Percentiles rank a stretch among this genome's conserved stretches.
These are phyloP conservation scores for Fusarium agapanthi DNA, from an alignment of 2,329 filamentous ascomycete genomes.

Conservation along the genomic window DNA sequence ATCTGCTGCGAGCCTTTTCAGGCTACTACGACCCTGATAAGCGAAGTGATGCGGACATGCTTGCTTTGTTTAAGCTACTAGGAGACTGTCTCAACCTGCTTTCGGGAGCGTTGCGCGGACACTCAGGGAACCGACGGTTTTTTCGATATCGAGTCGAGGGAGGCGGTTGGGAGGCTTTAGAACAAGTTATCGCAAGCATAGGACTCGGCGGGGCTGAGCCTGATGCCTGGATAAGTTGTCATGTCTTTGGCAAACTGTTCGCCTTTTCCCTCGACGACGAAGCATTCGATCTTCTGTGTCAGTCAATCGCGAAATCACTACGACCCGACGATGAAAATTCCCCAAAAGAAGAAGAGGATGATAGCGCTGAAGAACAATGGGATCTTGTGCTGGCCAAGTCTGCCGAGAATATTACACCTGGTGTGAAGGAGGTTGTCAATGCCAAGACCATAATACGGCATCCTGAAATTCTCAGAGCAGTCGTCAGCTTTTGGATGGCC, in stretches of 20 bases:
- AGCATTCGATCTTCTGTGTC: conserved; percentile 74
- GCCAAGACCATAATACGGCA: conserved; percentile 64
- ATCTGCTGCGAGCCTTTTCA: conserved; percentile 74
- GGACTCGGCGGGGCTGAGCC: conserved; percentile 71
- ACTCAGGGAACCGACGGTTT: conserved; percentile 87
- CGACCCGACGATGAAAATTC: conserved; percentile 44
- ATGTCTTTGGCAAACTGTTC: conserved; percentile 84
- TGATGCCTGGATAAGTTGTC: conserved; percentile 73
- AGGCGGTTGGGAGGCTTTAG: conserved; percentile 80
- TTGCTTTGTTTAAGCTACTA: conserved; percentile 72
- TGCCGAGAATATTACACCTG: conserved; percentile 49
- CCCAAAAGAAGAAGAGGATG: conserved; percentile 42
- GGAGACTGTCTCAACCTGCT: conserved; percentile 78
- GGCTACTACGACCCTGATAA: conserved; percentile 78
- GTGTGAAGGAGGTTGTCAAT: conserved; percentile 59
- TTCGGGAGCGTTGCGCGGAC: conserved; percentile 77
- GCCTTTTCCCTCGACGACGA: conserved; percentile 84
- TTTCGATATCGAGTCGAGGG: conserved; percentile 80
- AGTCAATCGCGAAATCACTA: conserved; percentile 54
- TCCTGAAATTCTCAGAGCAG: conserved; percentile 68
- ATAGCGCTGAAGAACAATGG: conserved; percentile 51
- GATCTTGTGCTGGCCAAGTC: conserved; percentile 50
- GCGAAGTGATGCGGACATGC: conserved; percentile 69
- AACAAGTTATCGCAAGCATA: conserved; percentile 75
- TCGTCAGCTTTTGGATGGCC: conserved; percentile 71